Percentiles rank a stretch among this genome's conserved stretches.
These are phyloP conservation scores for Alternaria longipes DNA, from an alignment of 2,329 filamentous ascomycete species.

Conservation along the genomic window DNA sequence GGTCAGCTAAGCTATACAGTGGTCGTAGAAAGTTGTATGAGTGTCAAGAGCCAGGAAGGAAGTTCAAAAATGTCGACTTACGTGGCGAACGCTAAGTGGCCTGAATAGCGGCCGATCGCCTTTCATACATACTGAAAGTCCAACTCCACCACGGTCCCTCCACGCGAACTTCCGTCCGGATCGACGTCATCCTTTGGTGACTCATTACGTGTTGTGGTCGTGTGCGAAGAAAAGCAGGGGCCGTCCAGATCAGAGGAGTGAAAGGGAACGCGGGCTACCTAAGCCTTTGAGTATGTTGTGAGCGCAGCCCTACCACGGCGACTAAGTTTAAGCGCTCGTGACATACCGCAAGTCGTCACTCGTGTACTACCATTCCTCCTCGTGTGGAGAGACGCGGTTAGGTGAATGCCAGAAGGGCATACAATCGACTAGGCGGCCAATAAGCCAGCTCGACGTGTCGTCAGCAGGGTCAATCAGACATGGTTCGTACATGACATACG, in stretches of 20 bases:
- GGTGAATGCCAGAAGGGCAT: conserved; percentile 27
- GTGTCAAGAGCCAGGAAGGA: conserved; percentile 29
- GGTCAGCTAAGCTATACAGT: conserved; percentile 16
- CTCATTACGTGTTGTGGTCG: background rate
- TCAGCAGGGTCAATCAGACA: conserved; percentile 29
- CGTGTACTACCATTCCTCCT: conserved; percentile 42
- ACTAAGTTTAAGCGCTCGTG: conserved; percentile 47
- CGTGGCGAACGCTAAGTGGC: conserved; percentile 56
- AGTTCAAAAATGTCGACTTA: conserved; percentile 39
- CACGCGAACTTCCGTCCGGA: conserved; percentile 25
- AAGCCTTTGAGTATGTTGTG: conserved; percentile 36
- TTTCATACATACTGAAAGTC: conserved; percentile 21
- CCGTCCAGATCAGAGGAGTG: conserved; percentile 18
- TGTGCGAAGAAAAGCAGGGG: background rate
- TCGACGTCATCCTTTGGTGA: conserved; percentile 15
- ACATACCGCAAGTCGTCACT: conserved; percentile 34
- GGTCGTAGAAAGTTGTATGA: conserved; percentile 29
- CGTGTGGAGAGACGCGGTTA: conserved; percentile 32
- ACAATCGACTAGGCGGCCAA: conserved; percentile 34
- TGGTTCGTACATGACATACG: conserved; percentile 31
- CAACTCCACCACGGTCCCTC: conserved; percentile 6
- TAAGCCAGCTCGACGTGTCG: conserved; percentile 33
- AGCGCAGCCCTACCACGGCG: conserved; percentile 30
- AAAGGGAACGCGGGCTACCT: conserved; percentile 31
- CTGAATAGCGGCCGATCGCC: conserved; percentile 50